Evolutionary conservation across 2,329 filamentous ascomycete genomes (phyloP).

Genomic region (Dactylellina haptotyla): DNA sequence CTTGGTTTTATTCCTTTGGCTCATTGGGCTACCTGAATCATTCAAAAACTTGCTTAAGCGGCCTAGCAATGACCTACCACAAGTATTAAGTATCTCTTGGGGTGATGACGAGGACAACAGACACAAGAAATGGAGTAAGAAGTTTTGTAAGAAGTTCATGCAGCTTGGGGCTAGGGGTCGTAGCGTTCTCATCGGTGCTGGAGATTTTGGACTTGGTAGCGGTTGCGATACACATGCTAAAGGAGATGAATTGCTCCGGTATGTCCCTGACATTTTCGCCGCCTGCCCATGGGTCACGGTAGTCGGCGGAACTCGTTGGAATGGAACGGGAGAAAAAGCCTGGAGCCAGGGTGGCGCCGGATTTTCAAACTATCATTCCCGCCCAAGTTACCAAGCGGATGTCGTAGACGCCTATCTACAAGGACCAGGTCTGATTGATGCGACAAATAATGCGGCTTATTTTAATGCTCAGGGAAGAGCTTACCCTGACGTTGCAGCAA

Average conservation of each 20-base stretch:
- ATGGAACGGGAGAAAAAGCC: not conserved
- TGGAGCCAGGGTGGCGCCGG: not conserved
- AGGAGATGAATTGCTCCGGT: not conserved
- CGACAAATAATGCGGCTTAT: slow-evolving; percentile 57
- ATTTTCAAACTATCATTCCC: not conserved
- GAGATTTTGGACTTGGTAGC: slow-evolving; percentile 65
- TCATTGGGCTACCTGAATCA: not conserved
- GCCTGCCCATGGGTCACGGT: not conserved
- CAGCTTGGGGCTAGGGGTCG: slow-evolving; percentile 68
- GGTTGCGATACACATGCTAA: not conserved
- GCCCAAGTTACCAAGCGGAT: slow-evolving; percentile 64
- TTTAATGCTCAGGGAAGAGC: slow-evolving; percentile 66
- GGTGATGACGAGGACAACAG: not conserved
- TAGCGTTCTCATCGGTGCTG: slow-evolving; percentile 66
- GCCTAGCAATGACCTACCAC: not conserved
- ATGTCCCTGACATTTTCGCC: not conserved
- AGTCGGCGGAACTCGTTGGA: not conserved
- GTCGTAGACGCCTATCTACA: slow-evolving; percentile 64
- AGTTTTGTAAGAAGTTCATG: slow-evolving; percentile 67
- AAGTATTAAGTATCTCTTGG: not conserved
- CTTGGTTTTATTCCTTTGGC: not conserved
- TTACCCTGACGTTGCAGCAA: slow-evolving; percentile 66
- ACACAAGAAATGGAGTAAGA: not conserved
- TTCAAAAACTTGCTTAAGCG: not conserved
- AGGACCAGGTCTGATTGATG: not conserved